These are phyloP conservation scores for Cystofilobasidium ferigula DNA, from an alignment of 768 basidiomycete species.

Conservation along the genomic window DNA sequence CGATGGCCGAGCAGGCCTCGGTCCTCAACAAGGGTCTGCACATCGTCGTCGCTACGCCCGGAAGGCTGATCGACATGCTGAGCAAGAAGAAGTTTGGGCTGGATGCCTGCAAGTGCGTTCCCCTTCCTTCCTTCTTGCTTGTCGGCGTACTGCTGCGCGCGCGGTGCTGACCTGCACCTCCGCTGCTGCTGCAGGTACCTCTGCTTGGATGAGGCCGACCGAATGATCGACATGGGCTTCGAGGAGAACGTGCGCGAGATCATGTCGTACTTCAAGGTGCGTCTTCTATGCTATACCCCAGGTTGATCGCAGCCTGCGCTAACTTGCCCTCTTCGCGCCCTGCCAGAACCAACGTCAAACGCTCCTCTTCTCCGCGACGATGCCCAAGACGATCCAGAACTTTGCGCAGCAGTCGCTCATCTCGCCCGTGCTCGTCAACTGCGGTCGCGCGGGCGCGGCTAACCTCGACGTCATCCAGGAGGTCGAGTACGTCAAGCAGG, in stretches of 20 bases:
- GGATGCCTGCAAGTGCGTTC: conserved; percentile 70
- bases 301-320: no score
- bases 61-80: conserved; percentile 92
- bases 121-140: background rate
- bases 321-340: background rate
- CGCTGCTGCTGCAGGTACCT: conserved; percentile 48
- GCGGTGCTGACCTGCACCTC: background rate
- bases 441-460: conserved; percentile 94
- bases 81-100: conserved; percentile 89
- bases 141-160: background rate
- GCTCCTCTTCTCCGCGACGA: conserved; percentile 91
- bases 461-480: conserved; percentile 92
- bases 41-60: conserved; percentile 92
- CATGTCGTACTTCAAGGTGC: conserved; percentile 95
- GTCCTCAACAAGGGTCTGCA: conserved; percentile 83
- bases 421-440: conserved; percentile 86
- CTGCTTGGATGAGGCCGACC: conserved; percentile 97
- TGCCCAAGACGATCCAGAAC: conserved; percentile 98
- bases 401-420: conserved; percentile 96
- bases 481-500: conserved; percentile 97
- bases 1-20: conserved; percentile 94
- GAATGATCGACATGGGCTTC: conserved; percentile 99
- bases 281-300: conserved; percentile 25
- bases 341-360: conserved; percentile 86
- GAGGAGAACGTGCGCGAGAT: conserved; percentile 50